Conservation (phyloP, 108 stramenopile species). For the Nitzschia sp. region DNA sequence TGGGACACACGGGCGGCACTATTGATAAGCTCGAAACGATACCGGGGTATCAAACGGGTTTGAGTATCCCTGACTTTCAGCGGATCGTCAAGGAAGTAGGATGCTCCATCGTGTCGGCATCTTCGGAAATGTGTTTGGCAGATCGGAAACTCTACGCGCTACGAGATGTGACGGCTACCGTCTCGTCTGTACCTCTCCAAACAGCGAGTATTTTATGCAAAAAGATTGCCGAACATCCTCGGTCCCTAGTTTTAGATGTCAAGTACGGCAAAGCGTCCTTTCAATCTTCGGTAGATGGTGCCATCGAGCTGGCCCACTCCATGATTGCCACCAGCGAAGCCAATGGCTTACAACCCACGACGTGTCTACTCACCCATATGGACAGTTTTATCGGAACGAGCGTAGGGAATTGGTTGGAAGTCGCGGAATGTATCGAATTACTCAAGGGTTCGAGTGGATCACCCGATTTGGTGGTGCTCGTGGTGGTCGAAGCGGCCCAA, state of each 20-base stretch:
- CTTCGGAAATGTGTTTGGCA: slow-evolving; percentile 59
- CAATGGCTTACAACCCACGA: slow-evolving; percentile 66
- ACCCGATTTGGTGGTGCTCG: slow-evolving; percentile 60
- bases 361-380: slow-evolving; percentile 81
- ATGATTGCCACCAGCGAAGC: slow-evolving; percentile 76
- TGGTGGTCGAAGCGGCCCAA: slow-evolving; percentile 61
- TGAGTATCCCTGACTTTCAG: slow-evolving; percentile 50
- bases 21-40: slow-evolving; percentile 87
- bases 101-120: slow-evolving; percentile 62
- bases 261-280: slow-evolving; percentile 81
- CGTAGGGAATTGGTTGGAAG: slow-evolving; percentile 86
- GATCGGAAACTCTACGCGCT: slow-evolving; percentile 84
- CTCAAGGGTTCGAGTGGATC: slow-evolving; percentile 23
- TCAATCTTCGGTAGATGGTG: slow-evolving; percentile 53
- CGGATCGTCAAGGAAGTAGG: slow-evolving; percentile 49
- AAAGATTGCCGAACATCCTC: slow-evolving; percentile 83
- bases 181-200: slow-evolving; percentile 66
- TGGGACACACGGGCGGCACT: slow-evolving; percentile 88
- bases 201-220: slow-evolving; percentile 82
- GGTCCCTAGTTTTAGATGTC: slow-evolving; percentile 76
- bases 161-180: slow-evolving; percentile 82
- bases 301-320: slow-evolving; percentile 49
- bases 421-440: slow-evolving; percentile 74
- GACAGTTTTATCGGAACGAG: slow-evolving; percentile 66
- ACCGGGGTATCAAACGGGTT: slow-evolving; percentile 59